These are phyloP conservation scores for Neofusicoccum parvum DNA, from an alignment of 2,329 filamentous ascomycete species.

Conservation along the genomic window DNA sequence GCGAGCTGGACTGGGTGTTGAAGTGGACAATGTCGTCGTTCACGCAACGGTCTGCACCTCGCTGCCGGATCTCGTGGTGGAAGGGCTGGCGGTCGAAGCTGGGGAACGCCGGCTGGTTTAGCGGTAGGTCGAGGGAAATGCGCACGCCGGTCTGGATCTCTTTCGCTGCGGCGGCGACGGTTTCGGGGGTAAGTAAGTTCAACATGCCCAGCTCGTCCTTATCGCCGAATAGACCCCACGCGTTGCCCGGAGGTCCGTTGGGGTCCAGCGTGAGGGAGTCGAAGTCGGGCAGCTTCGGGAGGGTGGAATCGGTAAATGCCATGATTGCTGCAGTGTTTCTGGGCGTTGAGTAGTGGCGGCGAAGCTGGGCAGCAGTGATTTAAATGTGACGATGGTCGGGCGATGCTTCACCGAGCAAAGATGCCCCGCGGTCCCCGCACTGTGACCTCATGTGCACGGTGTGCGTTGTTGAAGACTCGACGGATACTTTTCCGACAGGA, in stretches of 20 bases:
- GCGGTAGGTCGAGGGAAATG: slow-evolving; percentile 42
- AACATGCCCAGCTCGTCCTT: slow-evolving; percentile 57
- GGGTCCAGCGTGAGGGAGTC: slow-evolving; percentile 53
- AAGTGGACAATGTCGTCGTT: slow-evolving; percentile 42
- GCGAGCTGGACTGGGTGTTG: slow-evolving; percentile 42
- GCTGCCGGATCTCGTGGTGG: slow-evolving; percentile 33
- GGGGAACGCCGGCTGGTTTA: slow-evolving; percentile 43
- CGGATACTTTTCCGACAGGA: slow-evolving; percentile 1
- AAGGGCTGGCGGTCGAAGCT: slow-evolving; percentile 40
- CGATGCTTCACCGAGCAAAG: neutral
- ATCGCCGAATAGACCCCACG: slow-evolving; percentile 59
- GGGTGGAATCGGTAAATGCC: slow-evolving; percentile 21
- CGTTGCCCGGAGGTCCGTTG: slow-evolving; percentile 54
- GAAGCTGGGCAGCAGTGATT: neutral
- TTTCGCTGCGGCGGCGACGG: slow-evolving; percentile 44
- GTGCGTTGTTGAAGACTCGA: no score
- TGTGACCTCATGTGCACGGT: no score
- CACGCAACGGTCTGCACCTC: slow-evolving; percentile 32
- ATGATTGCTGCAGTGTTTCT: neutral
- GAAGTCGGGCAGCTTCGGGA: slow-evolving; percentile 39
- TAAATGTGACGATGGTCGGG: neutral
- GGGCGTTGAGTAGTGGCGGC: neutral
- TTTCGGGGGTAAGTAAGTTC: slow-evolving; percentile 56
- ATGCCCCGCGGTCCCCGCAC: slow-evolving; percentile 1
- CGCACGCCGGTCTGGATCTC: slow-evolving; percentile 49